Conservation (phyloP, 192 early-diverging fungal species). For the Helicostylum pulchrum region DNA sequence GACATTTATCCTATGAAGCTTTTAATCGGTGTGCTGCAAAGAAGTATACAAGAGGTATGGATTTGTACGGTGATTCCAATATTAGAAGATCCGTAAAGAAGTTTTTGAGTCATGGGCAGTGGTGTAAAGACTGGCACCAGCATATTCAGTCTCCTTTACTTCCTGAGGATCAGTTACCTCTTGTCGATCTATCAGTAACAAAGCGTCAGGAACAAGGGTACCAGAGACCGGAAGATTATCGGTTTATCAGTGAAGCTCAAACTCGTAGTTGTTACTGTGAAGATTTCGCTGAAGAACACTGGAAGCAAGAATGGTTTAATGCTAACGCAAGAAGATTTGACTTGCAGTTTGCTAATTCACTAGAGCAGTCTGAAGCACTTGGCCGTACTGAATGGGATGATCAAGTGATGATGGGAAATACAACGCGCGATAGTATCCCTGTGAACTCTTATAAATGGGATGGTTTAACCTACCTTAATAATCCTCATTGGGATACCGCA, state of each 20-base stretch:
- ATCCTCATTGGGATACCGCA: constrained; percentile 30
- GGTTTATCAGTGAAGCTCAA: background rate
- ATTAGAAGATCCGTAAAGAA: constrained; percentile 45
- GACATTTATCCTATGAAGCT: constrained; percentile 32
- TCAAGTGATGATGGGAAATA: background rate
- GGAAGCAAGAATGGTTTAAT: constrained; percentile 33
- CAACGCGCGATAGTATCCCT: background rate
- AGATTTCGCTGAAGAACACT: constrained; percentile 37
- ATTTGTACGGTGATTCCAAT: constrained; percentile 53
- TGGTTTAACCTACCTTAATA: constrained; percentile 41
- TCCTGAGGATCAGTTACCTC: background rate
- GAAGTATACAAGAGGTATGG: constrained; percentile 35
- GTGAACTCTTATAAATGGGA: constrained; percentile 46
- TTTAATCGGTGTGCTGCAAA: constrained; percentile 36
- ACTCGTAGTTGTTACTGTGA: constrained; percentile 40
- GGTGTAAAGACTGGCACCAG: constrained; percentile 30
- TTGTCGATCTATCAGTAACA: background rate
- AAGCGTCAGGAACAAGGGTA: background rate
- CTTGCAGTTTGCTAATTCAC: constrained; percentile 28
- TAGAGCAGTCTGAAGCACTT: constrained; percentile 2
- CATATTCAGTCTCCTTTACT: background rate
- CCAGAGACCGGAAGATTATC: constrained; percentile 1
- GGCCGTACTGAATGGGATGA: constrained; percentile 10
- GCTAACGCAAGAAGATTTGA: background rate
- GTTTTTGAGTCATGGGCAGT: constrained; percentile 40